A percentile compares a stretch with the other conserved stretches of the same genome.
These are phyloP conservation scores for Larix kaempferi DNA, from an alignment of 75 land plant genomes.

Conservation along the genomic window DNA sequence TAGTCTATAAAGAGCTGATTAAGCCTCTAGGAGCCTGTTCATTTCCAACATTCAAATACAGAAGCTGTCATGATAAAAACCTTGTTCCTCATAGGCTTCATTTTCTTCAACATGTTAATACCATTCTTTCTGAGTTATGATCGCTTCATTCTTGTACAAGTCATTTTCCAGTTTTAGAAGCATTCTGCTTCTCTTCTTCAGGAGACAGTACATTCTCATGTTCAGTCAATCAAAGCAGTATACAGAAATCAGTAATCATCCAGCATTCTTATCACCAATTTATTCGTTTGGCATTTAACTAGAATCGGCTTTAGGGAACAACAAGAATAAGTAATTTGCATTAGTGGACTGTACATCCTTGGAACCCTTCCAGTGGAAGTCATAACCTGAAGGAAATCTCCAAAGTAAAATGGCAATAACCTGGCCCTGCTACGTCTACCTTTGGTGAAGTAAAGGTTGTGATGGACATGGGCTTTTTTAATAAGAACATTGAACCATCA, in stretches of 20 bases:
- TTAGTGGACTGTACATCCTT: neutral
- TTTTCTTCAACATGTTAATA: too few species aligned
- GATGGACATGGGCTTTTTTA: conserved; percentile 16
- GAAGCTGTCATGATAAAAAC: too few species aligned
- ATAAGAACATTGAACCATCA: neutral
- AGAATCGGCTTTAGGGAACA: neutral
- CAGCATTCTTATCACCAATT: neutral
- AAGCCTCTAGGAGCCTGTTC: too few species aligned
- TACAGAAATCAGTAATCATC: conserved; percentile 2
- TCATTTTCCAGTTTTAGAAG: too few species aligned
- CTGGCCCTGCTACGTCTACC: conserved; percentile 16
- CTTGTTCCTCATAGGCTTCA: too few species aligned
- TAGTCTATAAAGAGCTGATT: too few species aligned
- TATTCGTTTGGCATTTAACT: conserved; percentile 8
- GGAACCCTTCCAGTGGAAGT: conserved; percentile 4
- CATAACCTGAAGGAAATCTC: neutral
- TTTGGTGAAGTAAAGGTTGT: too few species aligned
- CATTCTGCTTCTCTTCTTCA: too few species aligned
- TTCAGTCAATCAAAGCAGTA: conserved; percentile 1
- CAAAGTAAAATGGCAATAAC: neutral
- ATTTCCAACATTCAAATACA: too few species aligned
- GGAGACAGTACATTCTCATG: too few species aligned
- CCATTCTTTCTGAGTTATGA: too few species aligned
- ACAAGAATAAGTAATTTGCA: neutral
- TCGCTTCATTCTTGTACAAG: too few species aligned